Evolutionary conservation across 768 basidiomycete species (phyloP).

Genomic region (Leccinum disarticulatum): DNA sequence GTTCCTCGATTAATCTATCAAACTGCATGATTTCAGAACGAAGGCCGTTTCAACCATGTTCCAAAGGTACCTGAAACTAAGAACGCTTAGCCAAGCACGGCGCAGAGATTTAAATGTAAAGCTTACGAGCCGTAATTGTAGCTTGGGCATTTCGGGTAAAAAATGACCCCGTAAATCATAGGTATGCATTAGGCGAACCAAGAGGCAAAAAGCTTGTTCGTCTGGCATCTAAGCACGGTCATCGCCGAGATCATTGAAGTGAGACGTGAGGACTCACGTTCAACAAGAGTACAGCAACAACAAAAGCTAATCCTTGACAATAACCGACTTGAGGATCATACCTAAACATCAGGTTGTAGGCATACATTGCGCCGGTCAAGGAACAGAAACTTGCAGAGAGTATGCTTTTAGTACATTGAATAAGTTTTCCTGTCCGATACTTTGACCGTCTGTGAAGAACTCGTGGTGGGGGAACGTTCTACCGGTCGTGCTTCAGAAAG

Average conservation of each 20-base stretch:
- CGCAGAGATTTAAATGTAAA: not conserved
- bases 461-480: conserved; percentile 97
- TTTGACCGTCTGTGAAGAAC: conserved; percentile 92
- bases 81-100: conserved; percentile 1
- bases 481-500: conserved; percentile 12
- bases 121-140: conserved; percentile 86
- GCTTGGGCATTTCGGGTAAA: conserved; percentile 98
- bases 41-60: conserved; percentile 4
- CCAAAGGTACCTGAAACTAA: conserved; percentile 58
- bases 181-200: conserved; percentile 93
- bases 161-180: conserved; percentile 97
- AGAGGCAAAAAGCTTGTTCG: conserved; percentile 95
- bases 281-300: conserved; percentile 89
- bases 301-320: conserved; percentile 95
- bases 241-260: not conserved
- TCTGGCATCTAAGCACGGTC: conserved; percentile 85
- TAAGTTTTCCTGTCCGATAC: conserved; percentile 94
- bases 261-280: conserved; percentile 58
- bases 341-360: conserved; percentile 37
- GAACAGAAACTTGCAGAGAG: conserved; percentile 62
- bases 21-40: conserved; percentile 53
- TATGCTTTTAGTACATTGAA: conserved; percentile 99
- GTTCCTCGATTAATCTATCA: conserved; percentile 90
- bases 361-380: not conserved
- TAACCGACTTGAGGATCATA: conserved; percentile 95